Conservation (phyloP, 352 stramenopile species). For the Globisporangium heterothallicum region DNA sequence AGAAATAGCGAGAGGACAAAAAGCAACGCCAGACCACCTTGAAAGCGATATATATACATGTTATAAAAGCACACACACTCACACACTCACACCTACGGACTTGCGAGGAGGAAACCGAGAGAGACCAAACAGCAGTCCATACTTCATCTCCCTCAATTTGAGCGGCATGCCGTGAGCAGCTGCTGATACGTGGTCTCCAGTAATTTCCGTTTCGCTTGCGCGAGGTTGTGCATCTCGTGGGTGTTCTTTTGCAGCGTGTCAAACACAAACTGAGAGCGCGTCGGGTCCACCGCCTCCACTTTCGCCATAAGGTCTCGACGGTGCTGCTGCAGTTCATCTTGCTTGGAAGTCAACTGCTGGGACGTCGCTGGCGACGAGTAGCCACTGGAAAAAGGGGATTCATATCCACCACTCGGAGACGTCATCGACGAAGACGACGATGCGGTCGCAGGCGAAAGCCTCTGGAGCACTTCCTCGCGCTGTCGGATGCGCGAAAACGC, state of each 20-base stretch:
- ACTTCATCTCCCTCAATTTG: conserved; percentile 1
- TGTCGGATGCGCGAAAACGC: conserved; percentile 49
- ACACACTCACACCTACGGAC: not conserved
- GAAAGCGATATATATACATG: not conserved
- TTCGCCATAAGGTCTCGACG: conserved; percentile 50
- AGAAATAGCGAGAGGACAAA: conserved; percentile 8
- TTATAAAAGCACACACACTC: no score
- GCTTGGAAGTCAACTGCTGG: conserved; percentile 29
- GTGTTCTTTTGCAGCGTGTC: conserved; percentile 63
- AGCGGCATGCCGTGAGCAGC: conserved; percentile 32
- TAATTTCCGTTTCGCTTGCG: conserved; percentile 58
- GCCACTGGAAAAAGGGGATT: not conserved
- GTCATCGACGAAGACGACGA: conserved; percentile 10
- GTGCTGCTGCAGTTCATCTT: conserved; percentile 44
- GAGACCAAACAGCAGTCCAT: not conserved
- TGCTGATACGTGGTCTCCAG: conserved; percentile 61
- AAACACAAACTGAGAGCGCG: conserved; percentile 61
- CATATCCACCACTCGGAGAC: conserved; percentile 11
- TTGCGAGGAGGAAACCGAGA: not conserved
- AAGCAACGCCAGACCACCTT: not conserved
- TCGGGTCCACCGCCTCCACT: conserved; percentile 50
- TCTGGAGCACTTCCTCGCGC: conserved; percentile 43
- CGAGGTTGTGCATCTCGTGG: conserved; percentile 69
- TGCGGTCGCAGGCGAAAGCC: conserved; percentile 7
- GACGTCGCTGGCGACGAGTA: conserved; percentile 15